Evolutionary conservation across 257 asterid species (phyloP).

Genomic region (Solanum boliviense): DNA sequence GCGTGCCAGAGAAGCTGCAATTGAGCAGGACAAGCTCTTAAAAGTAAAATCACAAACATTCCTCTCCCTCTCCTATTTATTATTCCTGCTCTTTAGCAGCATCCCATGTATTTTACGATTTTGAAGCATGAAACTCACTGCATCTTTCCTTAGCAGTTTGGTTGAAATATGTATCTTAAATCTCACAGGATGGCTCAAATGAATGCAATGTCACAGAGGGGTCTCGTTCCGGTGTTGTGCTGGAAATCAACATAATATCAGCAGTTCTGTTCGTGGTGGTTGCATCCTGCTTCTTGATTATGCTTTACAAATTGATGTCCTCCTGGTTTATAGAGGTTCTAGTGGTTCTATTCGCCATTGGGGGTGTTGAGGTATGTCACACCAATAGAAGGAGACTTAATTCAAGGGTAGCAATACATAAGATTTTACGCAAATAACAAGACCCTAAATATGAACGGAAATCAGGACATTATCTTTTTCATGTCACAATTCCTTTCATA

Average conservation of each 20-base stretch:
- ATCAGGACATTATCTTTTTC: neutral
- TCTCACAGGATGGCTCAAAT: slow-evolving; percentile 73
- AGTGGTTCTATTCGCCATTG: slow-evolving; percentile 86
- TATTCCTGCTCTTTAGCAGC: neutral
- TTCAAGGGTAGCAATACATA: neutral
- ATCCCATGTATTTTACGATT: neutral
- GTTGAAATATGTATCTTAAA: neutral
- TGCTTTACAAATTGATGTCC: slow-evolving; percentile 94
- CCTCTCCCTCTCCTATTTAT: neutral
- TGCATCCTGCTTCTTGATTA: slow-evolving; percentile 83
- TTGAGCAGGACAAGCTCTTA: slow-evolving; percentile 69
- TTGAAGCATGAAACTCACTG: neutral
- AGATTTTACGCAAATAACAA: neutral
- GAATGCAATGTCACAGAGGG: slow-evolving; percentile 34
- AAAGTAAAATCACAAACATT: slow-evolving; percentile 32
- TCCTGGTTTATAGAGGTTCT: slow-evolving; percentile 74
- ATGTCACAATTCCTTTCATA: neutral
- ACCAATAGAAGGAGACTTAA: neutral
- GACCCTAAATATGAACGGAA: neutral
- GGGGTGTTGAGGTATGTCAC: slow-evolving; percentile 81
- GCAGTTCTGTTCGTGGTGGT: slow-evolving; percentile 71
- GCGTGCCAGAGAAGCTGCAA: slow-evolving; percentile 78
- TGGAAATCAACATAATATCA: slow-evolving; percentile 68
- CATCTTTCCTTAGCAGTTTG: neutral
- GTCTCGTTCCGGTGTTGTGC: slow-evolving; percentile 38